A percentile compares a stretch with the other conserved stretches of the same genome.
These are phyloP conservation scores for Boletales sp. DNA, from an alignment of 768 basidiomycete species.

Conservation along the genomic window DNA sequence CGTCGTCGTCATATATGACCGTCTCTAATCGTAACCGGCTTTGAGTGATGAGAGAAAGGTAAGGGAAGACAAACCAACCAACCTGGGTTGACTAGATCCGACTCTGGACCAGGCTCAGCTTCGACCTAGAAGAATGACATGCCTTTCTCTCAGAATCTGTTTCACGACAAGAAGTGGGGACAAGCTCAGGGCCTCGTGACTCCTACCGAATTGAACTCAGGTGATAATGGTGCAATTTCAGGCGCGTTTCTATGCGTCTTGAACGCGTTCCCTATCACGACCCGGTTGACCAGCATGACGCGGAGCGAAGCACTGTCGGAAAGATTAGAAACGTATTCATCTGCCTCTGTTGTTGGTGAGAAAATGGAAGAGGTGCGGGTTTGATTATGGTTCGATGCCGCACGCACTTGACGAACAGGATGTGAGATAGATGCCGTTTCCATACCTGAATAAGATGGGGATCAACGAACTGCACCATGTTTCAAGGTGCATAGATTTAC, in stretches of 20 bases:
- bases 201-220: too few relatives aligned
- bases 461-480: too few relatives aligned
- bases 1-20: constrained; percentile 13
- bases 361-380: too few relatives aligned
- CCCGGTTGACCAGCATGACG: too few relatives aligned
- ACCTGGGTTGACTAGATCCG: constrained; percentile 14
- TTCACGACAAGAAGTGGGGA: too few relatives aligned
- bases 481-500: background rate
- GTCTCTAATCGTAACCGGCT: constrained; percentile 2
- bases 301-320: too few relatives aligned
- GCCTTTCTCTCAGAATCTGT: background rate
- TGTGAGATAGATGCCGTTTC: constrained; percentile 12
- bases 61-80: background rate
- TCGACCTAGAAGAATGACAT: constrained; percentile 2
- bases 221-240: background rate
- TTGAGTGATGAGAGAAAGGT: background rate
- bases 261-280: background rate
- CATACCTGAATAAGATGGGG: constrained; percentile 1
- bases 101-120: constrained; percentile 10
- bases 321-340: too few relatives aligned
- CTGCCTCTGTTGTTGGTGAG: too few relatives aligned
- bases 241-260: constrained; percentile 10
- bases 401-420: constrained; percentile 14
- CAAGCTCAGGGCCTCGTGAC: too few relatives aligned
- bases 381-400: too few relatives aligned